Percentiles rank a stretch among this genome's conserved stretches.
These are phyloP conservation scores for Penicillium brasilianum DNA, from an alignment of 2,329 filamentous ascomycete genomes.

Conservation along the genomic window DNA sequence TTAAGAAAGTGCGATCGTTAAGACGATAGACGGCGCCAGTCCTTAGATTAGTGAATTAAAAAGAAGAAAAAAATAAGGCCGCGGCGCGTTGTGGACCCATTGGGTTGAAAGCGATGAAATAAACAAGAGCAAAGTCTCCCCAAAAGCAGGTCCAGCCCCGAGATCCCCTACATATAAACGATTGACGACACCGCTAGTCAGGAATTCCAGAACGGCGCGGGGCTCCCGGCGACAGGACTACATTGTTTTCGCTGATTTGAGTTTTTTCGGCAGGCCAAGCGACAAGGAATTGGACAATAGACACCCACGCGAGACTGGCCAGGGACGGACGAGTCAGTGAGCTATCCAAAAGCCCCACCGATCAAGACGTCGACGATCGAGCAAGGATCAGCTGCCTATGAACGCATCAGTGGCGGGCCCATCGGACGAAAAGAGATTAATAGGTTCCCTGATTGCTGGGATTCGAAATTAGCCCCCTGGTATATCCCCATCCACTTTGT, in stretches of 20 bases:
- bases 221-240: conserved; percentile 6
- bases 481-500: conserved; percentile 8
- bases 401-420: conserved; percentile 14
- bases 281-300: conserved; percentile 21
- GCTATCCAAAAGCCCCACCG: conserved; percentile 22
- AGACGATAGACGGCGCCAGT: neutral
- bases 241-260: conserved; percentile 17
- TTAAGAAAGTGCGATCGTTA: neutral
- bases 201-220: conserved; percentile 21
- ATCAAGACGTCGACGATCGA: conserved; percentile 28
- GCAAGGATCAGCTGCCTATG: conserved; percentile 21
- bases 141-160: conserved; percentile 13
- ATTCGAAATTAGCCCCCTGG: conserved; percentile 11
- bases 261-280: conserved; percentile 16
- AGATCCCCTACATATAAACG: conserved; percentile 24
- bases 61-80: neutral
- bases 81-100: conserved; percentile 16
- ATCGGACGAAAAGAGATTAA: conserved; percentile 19
- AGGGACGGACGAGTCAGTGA: conserved; percentile 15
- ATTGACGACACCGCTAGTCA: conserved; percentile 16
- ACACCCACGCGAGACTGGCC: conserved; percentile 24
- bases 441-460: conserved; percentile 11
- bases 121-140: conserved; percentile 4
- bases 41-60: neutral
- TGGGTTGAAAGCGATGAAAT: conserved; percentile 8